Percentiles rank a stretch among this genome's conserved stretches.
These are phyloP conservation scores for Furcasterigmium sp. DNA, from an alignment of 2,329 filamentous ascomycete genomes.

Conservation along the genomic window DNA sequence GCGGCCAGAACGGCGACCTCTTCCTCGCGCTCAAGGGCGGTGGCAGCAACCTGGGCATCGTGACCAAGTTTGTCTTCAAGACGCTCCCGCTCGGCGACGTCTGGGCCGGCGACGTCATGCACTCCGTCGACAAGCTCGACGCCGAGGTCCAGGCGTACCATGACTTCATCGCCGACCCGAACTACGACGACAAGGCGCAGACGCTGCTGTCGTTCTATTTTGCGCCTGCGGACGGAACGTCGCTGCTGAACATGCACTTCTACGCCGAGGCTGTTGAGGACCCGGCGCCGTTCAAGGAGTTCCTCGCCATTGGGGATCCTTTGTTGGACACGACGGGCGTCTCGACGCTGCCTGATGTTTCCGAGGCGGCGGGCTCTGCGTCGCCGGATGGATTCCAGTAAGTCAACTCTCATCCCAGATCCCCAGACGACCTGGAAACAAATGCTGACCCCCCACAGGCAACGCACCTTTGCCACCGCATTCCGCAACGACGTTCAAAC, in stretches of 20 bases:
- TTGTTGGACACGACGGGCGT: neutral
- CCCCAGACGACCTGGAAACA: too few species aligned
- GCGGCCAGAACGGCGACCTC: constrained; percentile 30
- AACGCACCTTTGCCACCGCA: neutral
- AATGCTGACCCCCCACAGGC: too few species aligned
- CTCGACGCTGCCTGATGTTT: neutral
- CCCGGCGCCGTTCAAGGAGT: neutral
- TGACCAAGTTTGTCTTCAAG: constrained; percentile 26
- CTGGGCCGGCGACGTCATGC: neutral
- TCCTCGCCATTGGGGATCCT: neutral
- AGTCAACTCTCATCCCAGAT: too few species aligned
- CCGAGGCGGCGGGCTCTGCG: neutral
- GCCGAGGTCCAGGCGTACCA: constrained; percentile 12
- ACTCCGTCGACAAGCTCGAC: too few species aligned
- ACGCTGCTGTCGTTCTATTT: neutral
- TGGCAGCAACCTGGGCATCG: constrained; percentile 39
- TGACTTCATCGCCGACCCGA: neutral
- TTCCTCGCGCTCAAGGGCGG: constrained; percentile 43
- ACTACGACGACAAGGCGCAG: neutral
- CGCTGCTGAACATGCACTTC: neutral
- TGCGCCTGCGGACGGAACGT: neutral
- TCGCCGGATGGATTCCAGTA: neutral
- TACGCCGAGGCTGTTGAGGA: neutral
- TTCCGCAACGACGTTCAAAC: neutral
- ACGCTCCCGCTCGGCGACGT: neutral